Base-by-base conservation (phyloP, 345 rosid genomes). In the Camelina hispida region DNA sequence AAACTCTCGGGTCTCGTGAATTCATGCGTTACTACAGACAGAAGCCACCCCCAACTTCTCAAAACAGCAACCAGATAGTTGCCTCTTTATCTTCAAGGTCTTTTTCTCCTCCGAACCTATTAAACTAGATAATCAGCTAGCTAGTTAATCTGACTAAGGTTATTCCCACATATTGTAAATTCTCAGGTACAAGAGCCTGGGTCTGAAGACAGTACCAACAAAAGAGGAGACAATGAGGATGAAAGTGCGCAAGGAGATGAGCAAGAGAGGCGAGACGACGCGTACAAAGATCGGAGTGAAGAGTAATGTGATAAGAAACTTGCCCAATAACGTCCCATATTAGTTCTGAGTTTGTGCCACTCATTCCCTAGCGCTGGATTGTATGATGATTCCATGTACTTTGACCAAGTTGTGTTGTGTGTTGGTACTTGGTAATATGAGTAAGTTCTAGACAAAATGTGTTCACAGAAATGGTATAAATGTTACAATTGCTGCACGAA, bases 1-100 rank as follows among this genome's bases (percentile, higher is more conserved):
- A 75, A 81, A 83, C 97, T 22, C 85, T 93, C 9, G 99, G 99
- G 22, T 95, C 96, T 43, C 90, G 97, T 40, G 98, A 91, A 75
- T 90, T 78, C 79, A 65, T 92, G 83, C 94, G 94, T 35, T 95
- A 88, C 66, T 95, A 95, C 65, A 91, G 87, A 62, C 99, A 95
- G 82, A 90, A 89, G 80, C 98, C 98, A 3, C 97, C 85, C 16
- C 97, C 97, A 62, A 79, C 94, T 25, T 85, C 89, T 2, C 81
- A 80, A 16, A 63, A 82, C 80, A 64, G 78, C 68, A 74, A 53
- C 52, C 94, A 89, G 63, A 82, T 89, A 32, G 62, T 87, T 25
- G 88, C 93, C 40, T 85, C 95, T 13, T 56, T 95, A 59, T 87
- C 97, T 22, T 84, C 97, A 28, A 87, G 97, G 99, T 92, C 47